Conservation (phyloP, 306 rosid species). For the Medicago lupulina region DNA sequence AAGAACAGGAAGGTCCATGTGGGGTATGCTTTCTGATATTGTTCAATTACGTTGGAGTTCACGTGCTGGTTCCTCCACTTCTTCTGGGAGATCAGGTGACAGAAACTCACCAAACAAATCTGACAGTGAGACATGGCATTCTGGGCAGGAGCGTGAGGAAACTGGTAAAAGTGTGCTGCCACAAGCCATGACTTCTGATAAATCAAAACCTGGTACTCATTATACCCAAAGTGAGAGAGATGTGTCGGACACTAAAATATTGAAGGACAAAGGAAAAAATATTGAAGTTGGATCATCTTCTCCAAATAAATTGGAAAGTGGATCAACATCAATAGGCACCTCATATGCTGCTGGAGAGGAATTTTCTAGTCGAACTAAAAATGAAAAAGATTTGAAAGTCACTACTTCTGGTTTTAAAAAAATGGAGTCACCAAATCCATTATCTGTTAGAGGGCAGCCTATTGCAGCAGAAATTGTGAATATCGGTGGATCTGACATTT, state of each 20-base stretch:
- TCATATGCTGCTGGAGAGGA: slow-evolving; percentile 65
- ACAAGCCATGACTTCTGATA: slow-evolving; percentile 53
- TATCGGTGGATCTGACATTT: slow-evolving; percentile 40
- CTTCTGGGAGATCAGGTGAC: slow-evolving; percentile 61
- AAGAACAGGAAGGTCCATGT: slow-evolving; percentile 80
- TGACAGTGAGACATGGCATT: slow-evolving; percentile 70
- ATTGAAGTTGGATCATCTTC: slow-evolving; percentile 62
- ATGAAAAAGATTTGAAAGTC: slow-evolving; percentile 49
- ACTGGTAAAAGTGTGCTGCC: slow-evolving; percentile 47
- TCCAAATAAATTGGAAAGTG: slow-evolving; percentile 51
- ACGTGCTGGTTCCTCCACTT: slow-evolving; percentile 56
- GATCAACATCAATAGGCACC: slow-evolving; percentile 53
- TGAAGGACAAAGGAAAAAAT: slow-evolving; percentile 51
- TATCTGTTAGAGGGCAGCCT: slow-evolving; percentile 47
- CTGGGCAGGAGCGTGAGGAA: slow-evolving; percentile 79
- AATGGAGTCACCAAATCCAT: slow-evolving; percentile 46
- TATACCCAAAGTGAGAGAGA: slow-evolving; percentile 53
- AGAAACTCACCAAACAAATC: slow-evolving; percentile 68
- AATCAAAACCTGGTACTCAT: slow-evolving; percentile 40
- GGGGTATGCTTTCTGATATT: slow-evolving; percentile 69
- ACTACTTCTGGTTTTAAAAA: slow-evolving; percentile 53
- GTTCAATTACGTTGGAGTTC: slow-evolving; percentile 74
- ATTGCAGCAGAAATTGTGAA: slow-evolving; percentile 46
- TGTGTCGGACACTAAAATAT: slow-evolving; percentile 43
- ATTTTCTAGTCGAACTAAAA: slow-evolving; percentile 48